These are phyloP conservation scores for Beauveria sp. DNA, from an alignment of 2,329 filamentous ascomycete genomes.

Conservation along the genomic window DNA sequence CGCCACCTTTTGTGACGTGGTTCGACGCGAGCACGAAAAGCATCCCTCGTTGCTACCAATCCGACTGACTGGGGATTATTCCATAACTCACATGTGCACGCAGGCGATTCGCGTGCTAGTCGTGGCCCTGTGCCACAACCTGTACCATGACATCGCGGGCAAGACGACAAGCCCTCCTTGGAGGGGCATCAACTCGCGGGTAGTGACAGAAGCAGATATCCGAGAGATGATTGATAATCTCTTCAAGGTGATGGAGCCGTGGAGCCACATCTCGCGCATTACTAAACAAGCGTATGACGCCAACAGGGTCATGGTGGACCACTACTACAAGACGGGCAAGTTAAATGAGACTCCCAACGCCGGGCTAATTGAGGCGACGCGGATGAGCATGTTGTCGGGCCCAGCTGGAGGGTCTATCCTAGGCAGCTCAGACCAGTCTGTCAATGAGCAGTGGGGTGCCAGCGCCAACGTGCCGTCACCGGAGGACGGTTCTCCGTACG, in stretches of 20 bases:
- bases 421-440: not conserved
- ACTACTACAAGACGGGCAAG: constrained; percentile 24
- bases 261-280: constrained; percentile 22
- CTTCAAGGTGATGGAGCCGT: constrained; percentile 26
- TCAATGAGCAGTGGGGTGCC: constrained; percentile 3
- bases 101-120: constrained; percentile 27
- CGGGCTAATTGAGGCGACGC: not conserved
- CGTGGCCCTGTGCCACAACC: constrained; percentile 26
- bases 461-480: not conserved
- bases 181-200: constrained; percentile 19
- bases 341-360: constrained; percentile 12
- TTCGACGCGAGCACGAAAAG: constrained; percentile 23
- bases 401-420: not conserved
- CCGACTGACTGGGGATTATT: constrained; percentile 23
- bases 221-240: constrained; percentile 26
- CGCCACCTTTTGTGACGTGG: constrained; percentile 28
- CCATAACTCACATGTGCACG: constrained; percentile 24
- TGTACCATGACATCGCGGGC: constrained; percentile 27
- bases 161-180: constrained; percentile 31
- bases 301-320: constrained; percentile 22
- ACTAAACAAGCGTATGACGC: constrained; percentile 23
- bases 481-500: not conserved
- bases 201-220: constrained; percentile 25
- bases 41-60: constrained; percentile 19
- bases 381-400: constrained; percentile 3